A percentile compares a stretch with the other conserved stretches of the same genome.
These are phyloP conservation scores for Diplodia intermedia DNA, from an alignment of 2,329 filamentous ascomycete genomes.

Conservation along the genomic window DNA sequence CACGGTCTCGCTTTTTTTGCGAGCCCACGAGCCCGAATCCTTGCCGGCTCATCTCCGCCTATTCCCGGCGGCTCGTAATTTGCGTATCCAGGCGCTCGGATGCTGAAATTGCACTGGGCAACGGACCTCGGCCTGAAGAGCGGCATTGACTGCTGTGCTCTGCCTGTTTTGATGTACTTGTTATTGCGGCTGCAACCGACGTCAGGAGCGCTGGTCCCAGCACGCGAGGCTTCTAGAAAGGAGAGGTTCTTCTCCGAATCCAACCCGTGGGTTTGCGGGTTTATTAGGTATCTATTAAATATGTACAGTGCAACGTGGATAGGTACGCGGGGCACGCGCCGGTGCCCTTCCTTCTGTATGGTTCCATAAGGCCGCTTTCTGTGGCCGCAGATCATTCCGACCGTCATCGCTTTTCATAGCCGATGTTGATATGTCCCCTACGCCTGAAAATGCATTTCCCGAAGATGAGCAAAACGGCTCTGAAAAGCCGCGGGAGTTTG, in stretches of 20 bases:
- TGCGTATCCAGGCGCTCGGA: neutral
- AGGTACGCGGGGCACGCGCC: neutral
- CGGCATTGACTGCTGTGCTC: neutral
- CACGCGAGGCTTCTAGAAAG: neutral
- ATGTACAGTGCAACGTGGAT: neutral
- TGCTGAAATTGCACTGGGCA: slow-evolving; percentile 22
- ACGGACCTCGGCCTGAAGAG: neutral
- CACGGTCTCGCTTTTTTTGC: neutral
- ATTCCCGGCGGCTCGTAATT: neutral
- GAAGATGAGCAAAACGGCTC: slow-evolving; percentile 2
- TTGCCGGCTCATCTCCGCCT: slow-evolving; percentile 9
- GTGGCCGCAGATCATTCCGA: slow-evolving; percentile 15
- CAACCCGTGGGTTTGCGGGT: neutral
- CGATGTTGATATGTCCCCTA: slow-evolving; percentile 1
- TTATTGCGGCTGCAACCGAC: neutral
- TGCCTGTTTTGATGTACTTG: neutral
- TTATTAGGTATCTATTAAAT: slow-evolving; percentile 11
- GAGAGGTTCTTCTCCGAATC: neutral
- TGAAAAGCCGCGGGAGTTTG: neutral
- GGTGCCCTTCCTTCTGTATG: neutral
- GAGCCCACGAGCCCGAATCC: neutral
- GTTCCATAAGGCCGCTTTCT: neutral
- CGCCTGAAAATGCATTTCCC: slow-evolving; percentile 24
- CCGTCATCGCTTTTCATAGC: slow-evolving; percentile 25
- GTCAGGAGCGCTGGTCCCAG: neutral